These are phyloP conservation scores for Fonsecaea nubica DNA, from an alignment of 2,329 filamentous ascomycete species.

Conservation along the genomic window DNA sequence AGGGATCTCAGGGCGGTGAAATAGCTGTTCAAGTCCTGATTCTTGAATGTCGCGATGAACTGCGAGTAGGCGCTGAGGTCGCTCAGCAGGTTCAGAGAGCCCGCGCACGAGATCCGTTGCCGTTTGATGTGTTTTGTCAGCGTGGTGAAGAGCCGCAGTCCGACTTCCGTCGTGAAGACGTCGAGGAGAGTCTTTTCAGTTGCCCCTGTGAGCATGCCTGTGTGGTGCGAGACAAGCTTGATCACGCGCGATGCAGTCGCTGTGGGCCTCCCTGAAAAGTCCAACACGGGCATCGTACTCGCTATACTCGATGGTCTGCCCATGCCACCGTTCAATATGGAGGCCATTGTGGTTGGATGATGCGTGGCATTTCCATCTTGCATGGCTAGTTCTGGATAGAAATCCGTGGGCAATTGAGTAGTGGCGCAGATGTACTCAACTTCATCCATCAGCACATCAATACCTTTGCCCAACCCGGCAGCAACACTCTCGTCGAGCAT, in stretches of 20 bases:
- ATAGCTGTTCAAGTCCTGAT: slow-evolving; percentile 83
- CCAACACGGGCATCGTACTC: slow-evolving; percentile 26
- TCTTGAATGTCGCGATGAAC: slow-evolving; percentile 81
- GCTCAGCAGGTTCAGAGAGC: slow-evolving; percentile 89
- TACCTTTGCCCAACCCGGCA: slow-evolving; percentile 93
- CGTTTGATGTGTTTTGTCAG: slow-evolving; percentile 98
- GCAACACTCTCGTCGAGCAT: slow-evolving; percentile 98
- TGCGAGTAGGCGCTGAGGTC: slow-evolving; percentile 94
- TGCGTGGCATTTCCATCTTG: slow-evolving; percentile 5
- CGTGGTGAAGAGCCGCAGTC: slow-evolving; percentile 85
- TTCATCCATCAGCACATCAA: slow-evolving; percentile 97
- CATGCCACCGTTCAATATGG: slow-evolving; percentile 11
- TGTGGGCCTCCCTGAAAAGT: slow-evolving; percentile 66
- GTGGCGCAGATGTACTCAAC: slow-evolving; percentile 94
- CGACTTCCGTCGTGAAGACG: slow-evolving; percentile 98
- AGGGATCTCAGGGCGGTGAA: slow-evolving; percentile 91
- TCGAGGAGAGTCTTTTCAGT: slow-evolving; percentile 98
- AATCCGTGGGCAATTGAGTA: slow-evolving; percentile 84
- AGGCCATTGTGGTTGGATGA: slow-evolving; percentile 16
- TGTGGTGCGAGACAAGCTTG: slow-evolving; percentile 85
- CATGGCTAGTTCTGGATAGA: slow-evolving; percentile 69
- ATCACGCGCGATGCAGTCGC: slow-evolving; percentile 80
- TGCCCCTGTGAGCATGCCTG: slow-evolving; percentile 88
- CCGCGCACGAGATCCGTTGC: slow-evolving; percentile 87
- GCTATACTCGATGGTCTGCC: slow-evolving; percentile 12